Evolutionary conservation across 495 filamentous ascomycete species (phyloP), one percentile per base, ranked within the genome.

Genomic region (Aspergillus panamensis): DNA sequence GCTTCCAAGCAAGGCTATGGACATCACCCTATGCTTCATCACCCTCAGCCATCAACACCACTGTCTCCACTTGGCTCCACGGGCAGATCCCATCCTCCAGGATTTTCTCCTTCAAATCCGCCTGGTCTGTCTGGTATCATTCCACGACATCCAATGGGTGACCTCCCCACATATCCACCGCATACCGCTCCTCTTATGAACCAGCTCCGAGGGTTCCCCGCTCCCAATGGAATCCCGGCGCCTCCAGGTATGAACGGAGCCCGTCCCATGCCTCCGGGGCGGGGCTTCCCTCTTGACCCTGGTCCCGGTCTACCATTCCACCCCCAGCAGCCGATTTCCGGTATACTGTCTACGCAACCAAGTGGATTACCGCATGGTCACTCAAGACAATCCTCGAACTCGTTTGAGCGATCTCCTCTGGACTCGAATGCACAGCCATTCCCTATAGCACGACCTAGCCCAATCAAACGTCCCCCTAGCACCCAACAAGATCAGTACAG

Each of bases 391-490:
- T 73, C 75, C 2, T 88, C 85, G 7, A 74, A 64, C 17, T 86
- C 85, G 8, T 82, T 79, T 58, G 83, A 86, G 17, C 78, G 70
- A 67, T 78, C 66, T 59, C 75, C 68, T 59, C 71, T 75, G 55
- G 74, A 69, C 53, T 61, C 69, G 42, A 66, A 82, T 42, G 56
- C 73, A 9, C 71, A 75, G 53, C 66, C 71, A 48, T 87, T 91
- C 59, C 87, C 88, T 1, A 88, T 92, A 53, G 78, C 83, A 21
- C 84, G 89, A 30, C 94, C 94, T 43, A 84, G 89, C 21, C 93
- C 93, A 6, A 97, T 97, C 55, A 88, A 91, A 57, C 84, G 91
- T 37, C 92, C 94, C 2, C 85, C 85, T 19, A 97, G 92, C 71
- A 84, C 87, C 19, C 83, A 87, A 21, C 82, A 83, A 40, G 76